These are phyloP conservation scores for Arthrobotrys iridis DNA, from an alignment of 2,329 filamentous ascomycete genomes.

Conservation along the genomic window DNA sequence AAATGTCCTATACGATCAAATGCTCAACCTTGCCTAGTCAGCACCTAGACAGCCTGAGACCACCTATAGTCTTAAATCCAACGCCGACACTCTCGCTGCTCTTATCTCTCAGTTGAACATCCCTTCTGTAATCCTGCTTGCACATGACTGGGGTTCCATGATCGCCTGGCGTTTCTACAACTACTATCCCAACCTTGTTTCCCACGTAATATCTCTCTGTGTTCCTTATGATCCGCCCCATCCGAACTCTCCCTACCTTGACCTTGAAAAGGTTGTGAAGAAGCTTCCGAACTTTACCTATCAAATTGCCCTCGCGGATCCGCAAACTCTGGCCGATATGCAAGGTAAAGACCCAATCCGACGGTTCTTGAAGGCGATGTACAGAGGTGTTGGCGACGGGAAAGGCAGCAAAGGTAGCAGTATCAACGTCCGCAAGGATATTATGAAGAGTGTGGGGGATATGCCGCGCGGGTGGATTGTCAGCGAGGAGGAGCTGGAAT, in stretches of 20 bases:
- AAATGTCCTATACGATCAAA: background rate
- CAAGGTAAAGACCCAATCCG: conserved; percentile 71
- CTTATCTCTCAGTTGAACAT: conserved; percentile 71
- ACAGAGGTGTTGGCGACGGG: conserved; percentile 70
- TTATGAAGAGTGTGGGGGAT: conserved; percentile 71
- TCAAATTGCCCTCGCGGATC: conserved; percentile 80
- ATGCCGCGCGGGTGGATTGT: conserved; percentile 71
- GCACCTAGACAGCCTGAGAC: conserved; percentile 69
- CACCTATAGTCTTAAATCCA: conserved; percentile 76
- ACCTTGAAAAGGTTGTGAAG: conserved; percentile 62
- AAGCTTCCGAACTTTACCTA: conserved; percentile 65
- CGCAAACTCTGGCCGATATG: conserved; percentile 71
- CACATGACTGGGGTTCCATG: conserved; percentile 88
- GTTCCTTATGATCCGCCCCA: conserved; percentile 75
- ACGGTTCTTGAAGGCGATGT: conserved; percentile 76
- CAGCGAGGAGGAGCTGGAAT: conserved; percentile 74
- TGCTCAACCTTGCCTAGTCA: conserved; percentile 56
- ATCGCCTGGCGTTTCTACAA: conserved; percentile 78
- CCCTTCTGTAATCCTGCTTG: conserved; percentile 78
- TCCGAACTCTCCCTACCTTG: conserved; percentile 63
- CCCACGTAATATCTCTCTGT: conserved; percentile 80
- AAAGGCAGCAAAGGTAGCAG: conserved; percentile 68
- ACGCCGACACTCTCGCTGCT: conserved; percentile 78
- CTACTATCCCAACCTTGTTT: conserved; percentile 77
- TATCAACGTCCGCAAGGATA: conserved; percentile 71